Evolutionary conservation across 2,329 filamentous ascomycete species (phyloP).

Genomic region (Colletotrichum orbiculare): DNA sequence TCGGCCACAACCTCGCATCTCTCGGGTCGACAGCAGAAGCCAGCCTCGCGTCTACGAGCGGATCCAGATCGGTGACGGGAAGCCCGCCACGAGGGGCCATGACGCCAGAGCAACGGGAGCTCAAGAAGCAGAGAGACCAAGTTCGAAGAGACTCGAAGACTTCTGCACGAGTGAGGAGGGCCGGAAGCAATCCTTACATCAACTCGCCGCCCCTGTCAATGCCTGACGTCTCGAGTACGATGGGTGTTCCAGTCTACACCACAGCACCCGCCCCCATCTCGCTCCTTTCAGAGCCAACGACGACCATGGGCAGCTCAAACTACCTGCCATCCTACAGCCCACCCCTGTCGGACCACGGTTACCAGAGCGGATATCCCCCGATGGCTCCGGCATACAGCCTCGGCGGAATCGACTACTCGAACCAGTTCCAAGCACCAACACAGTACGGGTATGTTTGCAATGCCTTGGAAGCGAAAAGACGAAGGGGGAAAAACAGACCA

Average conservation of each 20-base stretch:
- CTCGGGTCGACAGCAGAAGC: slow-evolving; percentile 60
- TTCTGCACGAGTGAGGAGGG: slow-evolving; percentile 60
- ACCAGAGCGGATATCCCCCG: slow-evolving; percentile 45
- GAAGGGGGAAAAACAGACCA: neutral
- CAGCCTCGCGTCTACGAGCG: slow-evolving; percentile 62
- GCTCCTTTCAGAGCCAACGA: slow-evolving; percentile 61
- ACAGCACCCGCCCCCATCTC: slow-evolving; percentile 62
- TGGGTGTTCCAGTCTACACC: slow-evolving; percentile 62
- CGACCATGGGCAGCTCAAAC: slow-evolving; percentile 52
- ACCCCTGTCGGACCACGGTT: slow-evolving; percentile 56
- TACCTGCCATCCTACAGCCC: slow-evolving; percentile 64
- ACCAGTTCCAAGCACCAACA: slow-evolving; percentile 46
- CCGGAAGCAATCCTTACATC: slow-evolving; percentile 56
- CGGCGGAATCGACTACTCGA: slow-evolving; percentile 55
- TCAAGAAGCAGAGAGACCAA: slow-evolving; percentile 71
- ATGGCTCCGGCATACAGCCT: slow-evolving; percentile 55
- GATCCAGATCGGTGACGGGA: slow-evolving; percentile 64
- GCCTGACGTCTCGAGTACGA: slow-evolving; percentile 54
- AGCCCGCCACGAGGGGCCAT: slow-evolving; percentile 67
- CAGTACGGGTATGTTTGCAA: slow-evolving; percentile 53
- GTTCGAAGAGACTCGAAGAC: slow-evolving; percentile 69
- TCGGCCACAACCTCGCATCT: slow-evolving; percentile 59
- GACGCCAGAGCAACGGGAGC: slow-evolving; percentile 69
- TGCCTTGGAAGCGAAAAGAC: neutral
- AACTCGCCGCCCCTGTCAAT: slow-evolving; percentile 56